These are phyloP conservation scores for Pichia sp. DNA, from an alignment of 1,139 yeast species.

Conservation along the genomic window DNA sequence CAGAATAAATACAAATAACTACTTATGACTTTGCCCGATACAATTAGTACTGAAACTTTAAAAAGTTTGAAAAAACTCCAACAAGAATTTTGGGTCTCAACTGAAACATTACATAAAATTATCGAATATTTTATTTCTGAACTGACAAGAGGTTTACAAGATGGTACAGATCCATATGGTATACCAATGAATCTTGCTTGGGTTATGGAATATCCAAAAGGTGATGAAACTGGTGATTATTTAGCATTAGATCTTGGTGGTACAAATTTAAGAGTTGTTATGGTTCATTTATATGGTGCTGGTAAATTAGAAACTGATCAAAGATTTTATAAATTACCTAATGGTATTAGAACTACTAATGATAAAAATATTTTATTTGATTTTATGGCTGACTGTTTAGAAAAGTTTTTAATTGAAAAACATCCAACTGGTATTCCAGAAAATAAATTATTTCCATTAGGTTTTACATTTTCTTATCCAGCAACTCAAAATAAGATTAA, in stretches of 20 bases:
- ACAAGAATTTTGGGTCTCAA: slow-evolving; percentile 22
- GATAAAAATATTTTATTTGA: slow-evolving; percentile 72
- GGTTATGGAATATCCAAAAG: slow-evolving; percentile 91
- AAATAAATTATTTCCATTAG: slow-evolving; percentile 57
- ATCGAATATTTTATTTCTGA: slow-evolving; percentile 26
- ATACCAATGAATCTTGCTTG: slow-evolving; percentile 30
- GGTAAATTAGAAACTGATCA: slow-evolving; percentile 79
- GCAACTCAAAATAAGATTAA: slow-evolving; percentile 81
- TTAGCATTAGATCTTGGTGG: slow-evolving; percentile 97
- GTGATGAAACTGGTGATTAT: slow-evolving; percentile 83
- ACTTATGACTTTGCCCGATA: neutral
- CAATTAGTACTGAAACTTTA: neutral
- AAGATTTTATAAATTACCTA: slow-evolving; percentile 75
- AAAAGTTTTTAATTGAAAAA: slow-evolving; percentile 52
- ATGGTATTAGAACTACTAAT: slow-evolving; percentile 67
- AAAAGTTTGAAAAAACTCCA: slow-evolving; percentile 12
- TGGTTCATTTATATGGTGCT: slow-evolving; percentile 76
- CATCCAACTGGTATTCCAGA: slow-evolving; percentile 56
- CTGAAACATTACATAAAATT: slow-evolving; percentile 20
- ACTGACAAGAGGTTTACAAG: slow-evolving; percentile 27
- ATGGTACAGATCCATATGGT: slow-evolving; percentile 28
- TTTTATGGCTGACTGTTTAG: slow-evolving; percentile 82
- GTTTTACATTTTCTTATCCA: slow-evolving; percentile 96
- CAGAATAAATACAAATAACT: neutral
- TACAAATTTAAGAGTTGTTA: slow-evolving; percentile 88